These are phyloP conservation scores for Xylaria acuta DNA, from an alignment of 495 filamentous ascomycete genomes.

Conservation along the genomic window DNA sequence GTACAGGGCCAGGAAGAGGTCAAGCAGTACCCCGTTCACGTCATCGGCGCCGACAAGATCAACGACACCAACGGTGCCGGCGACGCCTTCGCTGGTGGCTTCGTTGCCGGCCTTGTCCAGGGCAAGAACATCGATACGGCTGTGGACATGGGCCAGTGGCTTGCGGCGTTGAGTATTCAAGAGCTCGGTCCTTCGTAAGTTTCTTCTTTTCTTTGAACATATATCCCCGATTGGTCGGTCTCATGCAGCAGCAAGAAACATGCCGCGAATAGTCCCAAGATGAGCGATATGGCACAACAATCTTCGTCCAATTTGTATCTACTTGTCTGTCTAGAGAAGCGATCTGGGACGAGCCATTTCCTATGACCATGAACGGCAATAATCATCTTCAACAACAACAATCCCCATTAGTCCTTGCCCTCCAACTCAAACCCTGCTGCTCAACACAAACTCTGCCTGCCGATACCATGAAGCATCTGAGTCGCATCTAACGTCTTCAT, in stretches of 20 bases:
- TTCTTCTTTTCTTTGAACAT: slow-evolving; percentile 22
- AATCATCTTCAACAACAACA: slow-evolving; percentile 5
- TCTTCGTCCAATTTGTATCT: slow-evolving; percentile 19
- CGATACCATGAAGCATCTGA: slow-evolving; percentile 11
- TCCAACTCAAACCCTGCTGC: not conserved
- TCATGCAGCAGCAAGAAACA: not conserved
- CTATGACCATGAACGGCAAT: slow-evolving; percentile 1
- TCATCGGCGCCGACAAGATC: slow-evolving; percentile 75
- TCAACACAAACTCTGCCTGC: slow-evolving; percentile 6
- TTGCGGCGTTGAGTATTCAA: slow-evolving; percentile 88
- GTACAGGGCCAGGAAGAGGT: slow-evolving; percentile 71
- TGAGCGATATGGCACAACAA: slow-evolving; percentile 1
- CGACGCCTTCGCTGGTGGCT: slow-evolving; percentile 96
- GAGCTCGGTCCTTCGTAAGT: slow-evolving; percentile 95
- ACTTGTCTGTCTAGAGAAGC: slow-evolving; percentile 25
- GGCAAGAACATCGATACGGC: slow-evolving; percentile 76
- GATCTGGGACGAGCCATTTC: slow-evolving; percentile 5
- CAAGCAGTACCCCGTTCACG: slow-evolving; percentile 79
- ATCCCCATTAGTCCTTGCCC: not conserved
- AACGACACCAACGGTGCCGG: slow-evolving; percentile 96
- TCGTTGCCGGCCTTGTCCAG: slow-evolving; percentile 85
- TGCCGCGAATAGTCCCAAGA: not conserved
- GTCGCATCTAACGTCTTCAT: slow-evolving; percentile 18
- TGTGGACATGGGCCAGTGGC: slow-evolving; percentile 93
- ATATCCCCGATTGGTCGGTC: not conserved